phyloP scores from a whole-genome alignment of 2,329 filamentous ascomycete species.

The Pezicula rhizophila region DNA sequence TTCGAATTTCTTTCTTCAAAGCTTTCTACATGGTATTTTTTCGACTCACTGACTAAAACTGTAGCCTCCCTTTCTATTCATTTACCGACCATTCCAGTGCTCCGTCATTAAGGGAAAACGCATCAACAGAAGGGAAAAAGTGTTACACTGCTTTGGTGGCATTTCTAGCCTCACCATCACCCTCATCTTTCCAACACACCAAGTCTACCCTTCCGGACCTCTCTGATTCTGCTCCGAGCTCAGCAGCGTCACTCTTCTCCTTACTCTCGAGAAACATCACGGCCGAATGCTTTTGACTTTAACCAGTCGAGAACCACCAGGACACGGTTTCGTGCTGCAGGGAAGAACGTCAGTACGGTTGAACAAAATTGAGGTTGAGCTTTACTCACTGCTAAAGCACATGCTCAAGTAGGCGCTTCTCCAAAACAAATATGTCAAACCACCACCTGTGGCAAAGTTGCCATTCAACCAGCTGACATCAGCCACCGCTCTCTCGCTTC shows the following conservation, averaged over 20 bases:
- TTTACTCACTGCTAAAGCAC: slow-evolving; percentile 94
- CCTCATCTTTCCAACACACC: too few relatives aligned
- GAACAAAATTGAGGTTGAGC: neutral
- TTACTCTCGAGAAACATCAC: slow-evolving; percentile 84
- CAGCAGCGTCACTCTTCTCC: neutral
- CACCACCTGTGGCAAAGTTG: slow-evolving; percentile 89
- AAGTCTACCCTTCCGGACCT: too few relatives aligned
- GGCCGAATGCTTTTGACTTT: slow-evolving; percentile 94
- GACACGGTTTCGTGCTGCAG: slow-evolving; percentile 80
- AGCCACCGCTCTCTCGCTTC: slow-evolving; percentile 93
- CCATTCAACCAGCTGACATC: slow-evolving; percentile 97
- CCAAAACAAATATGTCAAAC: slow-evolving; percentile 97
- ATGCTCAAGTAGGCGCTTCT: slow-evolving; percentile 96
- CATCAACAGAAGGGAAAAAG: too few relatives aligned
- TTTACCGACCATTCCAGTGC: too few relatives aligned
- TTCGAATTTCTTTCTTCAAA: too few relatives aligned
- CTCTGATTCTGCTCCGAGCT: too few relatives aligned
- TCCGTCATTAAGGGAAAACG: too few relatives aligned
- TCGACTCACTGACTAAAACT: too few relatives aligned
- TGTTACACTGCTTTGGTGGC: too few relatives aligned
- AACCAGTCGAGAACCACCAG: slow-evolving; percentile 92
- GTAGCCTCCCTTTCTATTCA: too few relatives aligned
- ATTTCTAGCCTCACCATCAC: too few relatives aligned
- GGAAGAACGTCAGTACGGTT: slow-evolving; percentile 17
- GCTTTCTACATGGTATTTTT: too few relatives aligned